These are phyloP conservation scores for Aristolochia californica DNA, from an alignment of 164 flowering plant genomes.

Conservation along the genomic window DNA sequence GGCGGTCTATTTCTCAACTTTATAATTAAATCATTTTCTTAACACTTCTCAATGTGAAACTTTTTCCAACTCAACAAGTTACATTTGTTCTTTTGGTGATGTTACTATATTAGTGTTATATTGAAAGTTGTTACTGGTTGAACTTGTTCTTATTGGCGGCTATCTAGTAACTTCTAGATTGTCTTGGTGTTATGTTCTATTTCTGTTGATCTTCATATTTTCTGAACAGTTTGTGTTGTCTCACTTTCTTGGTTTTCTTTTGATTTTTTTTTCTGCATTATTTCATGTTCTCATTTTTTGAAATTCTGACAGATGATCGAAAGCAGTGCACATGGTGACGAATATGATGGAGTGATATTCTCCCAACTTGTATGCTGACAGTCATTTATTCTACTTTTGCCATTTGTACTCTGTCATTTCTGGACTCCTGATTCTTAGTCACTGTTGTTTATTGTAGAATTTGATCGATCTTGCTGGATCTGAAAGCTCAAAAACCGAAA, in stretches of 20 bases:
- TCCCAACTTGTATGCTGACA: constrained; percentile 79
- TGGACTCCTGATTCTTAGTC: too few relatives aligned
- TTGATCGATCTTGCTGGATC: constrained; percentile 99
- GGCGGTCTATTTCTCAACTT: too few relatives aligned
- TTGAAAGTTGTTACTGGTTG: too few relatives aligned
- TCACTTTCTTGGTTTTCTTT: neutral
- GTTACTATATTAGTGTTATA: too few relatives aligned
- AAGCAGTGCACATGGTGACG: constrained; percentile 90
- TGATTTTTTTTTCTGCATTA: neutral
- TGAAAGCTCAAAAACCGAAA: constrained; percentile 98
- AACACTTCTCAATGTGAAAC: too few relatives aligned
- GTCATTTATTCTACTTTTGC: neutral
- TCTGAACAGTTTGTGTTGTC: neutral
- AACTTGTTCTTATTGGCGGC: too few relatives aligned
- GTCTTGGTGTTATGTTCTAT: too few relatives aligned
- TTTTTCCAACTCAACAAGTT: too few relatives aligned
- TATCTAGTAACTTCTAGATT: too few relatives aligned
- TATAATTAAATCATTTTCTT: too few relatives aligned
- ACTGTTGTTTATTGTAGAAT: constrained; percentile 39
- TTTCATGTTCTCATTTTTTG: neutral
- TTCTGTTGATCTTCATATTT: neutral
- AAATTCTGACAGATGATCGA: constrained; percentile 75
- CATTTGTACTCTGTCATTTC: too few relatives aligned
- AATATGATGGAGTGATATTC: constrained; percentile 93
- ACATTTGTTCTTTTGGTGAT: too few relatives aligned